These are phyloP conservation scores for Begonia masoniana DNA, from an alignment of 306 rosid genomes.

Conservation along the genomic window DNA sequence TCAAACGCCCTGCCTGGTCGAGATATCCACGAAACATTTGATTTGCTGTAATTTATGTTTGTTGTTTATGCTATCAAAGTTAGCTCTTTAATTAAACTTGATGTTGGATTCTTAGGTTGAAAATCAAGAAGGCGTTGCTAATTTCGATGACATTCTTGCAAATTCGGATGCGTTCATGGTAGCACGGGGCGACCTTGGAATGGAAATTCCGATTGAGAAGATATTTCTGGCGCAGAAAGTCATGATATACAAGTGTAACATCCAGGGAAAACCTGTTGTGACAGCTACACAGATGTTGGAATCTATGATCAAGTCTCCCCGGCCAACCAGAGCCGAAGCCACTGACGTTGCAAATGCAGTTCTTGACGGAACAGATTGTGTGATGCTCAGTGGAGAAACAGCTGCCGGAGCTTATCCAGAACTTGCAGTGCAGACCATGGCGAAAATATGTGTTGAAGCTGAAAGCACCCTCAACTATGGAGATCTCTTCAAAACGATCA, in stretches of 20 bases:
- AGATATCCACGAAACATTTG: too few relatives aligned
- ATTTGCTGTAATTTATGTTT: too few relatives aligned
- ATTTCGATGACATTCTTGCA: not conserved
- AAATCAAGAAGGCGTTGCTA: not conserved
- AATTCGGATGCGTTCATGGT: not conserved
- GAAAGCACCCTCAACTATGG: not conserved
- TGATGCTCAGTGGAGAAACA: not conserved
- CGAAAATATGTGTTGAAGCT: not conserved
- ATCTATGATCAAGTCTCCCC: not conserved
- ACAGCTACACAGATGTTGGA: conserved; percentile 1
- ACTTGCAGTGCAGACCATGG: not conserved
- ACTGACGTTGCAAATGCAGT: not conserved
- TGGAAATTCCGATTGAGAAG: not conserved
- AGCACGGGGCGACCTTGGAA: not conserved
- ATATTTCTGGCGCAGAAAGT: not conserved
- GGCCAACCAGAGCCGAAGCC: conserved; percentile 1
- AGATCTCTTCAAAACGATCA: not conserved
- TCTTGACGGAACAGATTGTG: not conserved
- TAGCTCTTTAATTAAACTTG: not conserved
- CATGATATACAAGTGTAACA: not conserved
- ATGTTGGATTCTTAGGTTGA: not conserved
- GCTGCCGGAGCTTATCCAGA: conserved; percentile 1
- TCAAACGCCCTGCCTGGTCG: too few relatives aligned
- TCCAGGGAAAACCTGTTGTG: not conserved
- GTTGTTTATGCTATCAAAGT: not conserved